Evolutionary conservation across 805 yeast genomes (phyloP).

Genomic region (Jamesozyma lodderae): DNA sequence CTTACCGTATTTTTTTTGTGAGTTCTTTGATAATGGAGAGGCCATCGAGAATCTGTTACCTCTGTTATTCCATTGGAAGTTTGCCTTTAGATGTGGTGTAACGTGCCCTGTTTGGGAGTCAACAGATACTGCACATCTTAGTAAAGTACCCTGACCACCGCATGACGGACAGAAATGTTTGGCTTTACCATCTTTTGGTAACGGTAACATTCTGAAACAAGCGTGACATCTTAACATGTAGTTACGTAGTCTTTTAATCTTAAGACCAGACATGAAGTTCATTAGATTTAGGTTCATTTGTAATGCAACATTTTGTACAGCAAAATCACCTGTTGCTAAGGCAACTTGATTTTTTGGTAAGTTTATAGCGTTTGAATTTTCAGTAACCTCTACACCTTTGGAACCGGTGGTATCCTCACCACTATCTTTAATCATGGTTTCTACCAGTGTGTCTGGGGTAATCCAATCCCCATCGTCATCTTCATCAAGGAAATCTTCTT

Average conservation of each 20-base stretch:
- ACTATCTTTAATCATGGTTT: constrained; percentile 58
- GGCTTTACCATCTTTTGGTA: constrained; percentile 66
- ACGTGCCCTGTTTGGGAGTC: constrained; percentile 70
- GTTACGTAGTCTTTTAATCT: constrained; percentile 75
- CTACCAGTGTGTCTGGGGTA: constrained; percentile 73
- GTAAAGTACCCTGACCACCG: constrained; percentile 77
- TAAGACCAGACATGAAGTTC: constrained; percentile 76
- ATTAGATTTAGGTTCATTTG: constrained; percentile 83
- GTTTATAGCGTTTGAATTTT: constrained; percentile 16
- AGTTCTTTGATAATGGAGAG: constrained; percentile 76
- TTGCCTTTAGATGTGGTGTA: constrained; percentile 79
- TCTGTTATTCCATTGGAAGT: constrained; percentile 87
- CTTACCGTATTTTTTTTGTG: constrained; percentile 64
- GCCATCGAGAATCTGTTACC: constrained; percentile 79
- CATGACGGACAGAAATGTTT: constrained; percentile 90
- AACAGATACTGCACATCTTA: constrained; percentile 85
- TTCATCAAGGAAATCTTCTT: constrained; percentile 36
- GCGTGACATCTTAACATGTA: constrained; percentile 97
- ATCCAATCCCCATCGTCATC: constrained; percentile 91
- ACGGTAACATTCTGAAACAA: constrained; percentile 75
- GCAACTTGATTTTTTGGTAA: constrained; percentile 57
- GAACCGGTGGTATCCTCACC: constrained; percentile 43
- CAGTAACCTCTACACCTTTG: constrained; percentile 31
- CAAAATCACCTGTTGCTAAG: constrained; percentile 90
- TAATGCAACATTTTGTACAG: constrained; percentile 89